These are phyloP conservation scores for Mucor velutinosus DNA, from an alignment of 371 early-diverging fungal species.

Conservation along the genomic window DNA sequence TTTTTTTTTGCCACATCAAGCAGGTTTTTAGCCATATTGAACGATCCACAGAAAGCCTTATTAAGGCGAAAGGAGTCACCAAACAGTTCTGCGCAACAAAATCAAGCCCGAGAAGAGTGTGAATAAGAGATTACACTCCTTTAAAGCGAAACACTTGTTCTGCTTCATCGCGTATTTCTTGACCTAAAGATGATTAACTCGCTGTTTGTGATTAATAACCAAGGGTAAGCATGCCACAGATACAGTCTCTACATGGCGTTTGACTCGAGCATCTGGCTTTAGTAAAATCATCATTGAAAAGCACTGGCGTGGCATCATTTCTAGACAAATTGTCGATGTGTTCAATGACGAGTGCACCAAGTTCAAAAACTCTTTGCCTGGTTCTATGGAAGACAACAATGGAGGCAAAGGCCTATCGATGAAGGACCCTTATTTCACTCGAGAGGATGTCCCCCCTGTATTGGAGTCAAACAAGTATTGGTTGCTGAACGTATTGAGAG, in stretches of 20 bases:
- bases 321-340: conserved; percentile 72
- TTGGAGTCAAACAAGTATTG: conserved; percentile 68
- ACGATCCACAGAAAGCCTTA: not conserved
- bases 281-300: conserved; percentile 87
- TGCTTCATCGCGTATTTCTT: not conserved
- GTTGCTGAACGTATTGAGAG: conserved; percentile 68
- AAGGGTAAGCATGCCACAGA: conserved; percentile 51
- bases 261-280: not conserved
- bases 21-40: not conserved
- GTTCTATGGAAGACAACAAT: conserved; percentile 27
- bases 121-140: not conserved
- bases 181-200: conserved; percentile 58
- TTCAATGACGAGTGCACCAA: conserved; percentile 66
- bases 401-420: conserved; percentile 8
- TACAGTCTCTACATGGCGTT: not conserved
- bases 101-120: not conserved
- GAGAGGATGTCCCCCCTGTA: conserved; percentile 70
- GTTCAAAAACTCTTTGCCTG: conserved; percentile 50
- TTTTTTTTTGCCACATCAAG: not conserved
- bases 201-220: conserved; percentile 63
- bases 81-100: not conserved
- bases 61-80: not conserved
- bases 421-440: conserved; percentile 54
- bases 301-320: conserved; percentile 80
- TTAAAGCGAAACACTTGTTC: not conserved